These are phyloP conservation scores for Alternaria ventricosa DNA, from an alignment of 2,329 filamentous ascomycete genomes.

Conservation along the genomic window DNA sequence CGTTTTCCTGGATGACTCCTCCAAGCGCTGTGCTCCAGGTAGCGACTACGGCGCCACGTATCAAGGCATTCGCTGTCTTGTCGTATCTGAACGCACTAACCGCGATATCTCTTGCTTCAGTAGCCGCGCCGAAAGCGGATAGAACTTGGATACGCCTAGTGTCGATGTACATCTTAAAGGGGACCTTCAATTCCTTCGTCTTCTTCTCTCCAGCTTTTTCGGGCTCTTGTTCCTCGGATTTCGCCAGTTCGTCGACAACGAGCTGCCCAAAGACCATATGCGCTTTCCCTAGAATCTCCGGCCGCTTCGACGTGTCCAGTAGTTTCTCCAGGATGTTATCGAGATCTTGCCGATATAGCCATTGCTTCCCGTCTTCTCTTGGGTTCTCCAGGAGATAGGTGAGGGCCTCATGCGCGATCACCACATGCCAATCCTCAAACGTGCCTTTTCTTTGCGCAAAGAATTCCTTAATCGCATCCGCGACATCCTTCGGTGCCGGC, in stretches of 20 bases:
- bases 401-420: slow-evolving; percentile 66
- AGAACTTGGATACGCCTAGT: slow-evolving; percentile 26
- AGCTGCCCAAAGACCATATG: slow-evolving; percentile 51
- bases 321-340: slow-evolving; percentile 18
- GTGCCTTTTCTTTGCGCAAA: slow-evolving; percentile 31
- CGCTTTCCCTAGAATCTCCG: slow-evolving; percentile 47
- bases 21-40: slow-evolving; percentile 55
- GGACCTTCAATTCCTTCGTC: slow-evolving; percentile 1
- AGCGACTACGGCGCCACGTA: neutral
- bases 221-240: slow-evolving; percentile 6
- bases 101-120: slow-evolving; percentile 35
- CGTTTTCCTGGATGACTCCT: slow-evolving; percentile 68
- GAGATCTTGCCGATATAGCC: slow-evolving; percentile 38
- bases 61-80: neutral
- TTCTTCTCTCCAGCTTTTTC: neutral
- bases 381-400: slow-evolving; percentile 60
- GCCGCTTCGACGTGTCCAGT: slow-evolving; percentile 29
- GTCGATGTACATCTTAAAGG: slow-evolving; percentile 7
- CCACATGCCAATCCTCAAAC: slow-evolving; percentile 53
- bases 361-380: slow-evolving; percentile 31
- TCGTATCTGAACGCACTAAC: slow-evolving; percentile 15
- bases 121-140: slow-evolving; percentile 31
- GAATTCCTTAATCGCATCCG: slow-evolving; percentile 58
- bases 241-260: slow-evolving; percentile 37
- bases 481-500: slow-evolving; percentile 68